Evolutionary conservation across 352 stramenopile genomes (phyloP), one percentile per base, ranked within the genome.

Genomic region (Phytophthora sojae): DNA sequence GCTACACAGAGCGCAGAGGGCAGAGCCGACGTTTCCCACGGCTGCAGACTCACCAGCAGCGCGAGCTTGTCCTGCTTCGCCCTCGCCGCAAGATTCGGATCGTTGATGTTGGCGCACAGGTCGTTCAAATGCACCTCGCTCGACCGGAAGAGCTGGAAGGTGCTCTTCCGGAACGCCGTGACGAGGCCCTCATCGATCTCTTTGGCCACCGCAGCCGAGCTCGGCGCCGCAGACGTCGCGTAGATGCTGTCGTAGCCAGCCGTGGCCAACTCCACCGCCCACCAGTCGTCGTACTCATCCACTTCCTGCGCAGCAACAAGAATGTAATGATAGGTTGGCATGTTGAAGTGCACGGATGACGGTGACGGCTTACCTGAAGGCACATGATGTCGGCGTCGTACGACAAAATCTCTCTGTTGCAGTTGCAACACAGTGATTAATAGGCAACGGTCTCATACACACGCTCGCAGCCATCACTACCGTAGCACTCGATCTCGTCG

Each of bases 221-320:
- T 15, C 37, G 62, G 11, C 0, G 26, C 23, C 30, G 63, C 49
- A 53, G 64, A 61, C 7, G 69, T 69, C 9, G 64, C 64, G 60
- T 86, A 97, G 6, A 97, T 80, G 51, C 85, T 92, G 73, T 98
- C 91, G 73, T 97, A 98, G 0, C 91, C 92, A 9, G 65, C 73
- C 0, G 65, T 62, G 1, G 70, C 88, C n/a, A 98, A 78, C 57
- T 82, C 75, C 3, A 65, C 64, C 6, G 79, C 75, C 91, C 92
- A 97, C 77, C 81, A 97, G 53, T 96, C 82, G n/a, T 92, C 78
- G 37, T 95, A 97, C 45, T 96, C 85, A 49, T 97, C 90, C 6
- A 97, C 83, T 71, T 97, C 91, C 80, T 90, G 67, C 11, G 17
- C 14, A 44, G 15, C 9, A 17, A 5, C 9, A 44, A 44, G 29